Base-by-base conservation (phyloP, 768 basidiomycete species). In the Boletus sp. region DNA sequence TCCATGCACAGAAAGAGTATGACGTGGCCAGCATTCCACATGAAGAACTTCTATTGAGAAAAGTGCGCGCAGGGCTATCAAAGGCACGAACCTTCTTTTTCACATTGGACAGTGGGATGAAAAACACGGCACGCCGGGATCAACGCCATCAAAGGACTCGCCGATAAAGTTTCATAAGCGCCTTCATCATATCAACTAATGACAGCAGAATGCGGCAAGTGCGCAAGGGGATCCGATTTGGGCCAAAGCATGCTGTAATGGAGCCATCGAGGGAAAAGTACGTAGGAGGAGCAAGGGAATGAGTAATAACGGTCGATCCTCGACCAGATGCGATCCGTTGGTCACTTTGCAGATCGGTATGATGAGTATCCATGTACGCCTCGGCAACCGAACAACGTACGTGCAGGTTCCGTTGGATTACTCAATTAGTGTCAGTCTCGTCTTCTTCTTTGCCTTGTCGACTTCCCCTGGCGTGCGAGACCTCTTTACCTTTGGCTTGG, bases 101-200 rank as follows among this genome's bases (percentile, higher is more conserved):
- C 58, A 59, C 63, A 62, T 51, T 53, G 40, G 61, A 53, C 45
- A 23, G 40, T 54, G 57, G 46, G 60, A 68, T 50, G 51, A 49
- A 57, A 53, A 55, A 58, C 15, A 57, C 40, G 57, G 67, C 59
- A 61, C 47, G 42, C 51, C 51, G 62, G 54, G 47, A 68, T 68
- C 56, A 68, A 64, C 59, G 48, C 65, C 59, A 66, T 64, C 64
- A 64, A 64, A 64, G 34, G 56, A 54, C 55, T 29, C 27, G 39
- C 53, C 56, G 58, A 57, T 68, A 66, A 56, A 54, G 65, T 68
- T 68, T 68, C 66, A 68, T 69, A 67, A 57, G 48, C 57, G 47
- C 48, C 48, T 58, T 54, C 38, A 58, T 68, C 57, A 58, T 66
- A 62, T 60, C 55, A 54, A 53, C 52, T 49, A 55, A 68, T 58